Evolutionary conservation across 108 stramenopile genomes (phyloP).

Genomic region (Seminavis robusta): DNA sequence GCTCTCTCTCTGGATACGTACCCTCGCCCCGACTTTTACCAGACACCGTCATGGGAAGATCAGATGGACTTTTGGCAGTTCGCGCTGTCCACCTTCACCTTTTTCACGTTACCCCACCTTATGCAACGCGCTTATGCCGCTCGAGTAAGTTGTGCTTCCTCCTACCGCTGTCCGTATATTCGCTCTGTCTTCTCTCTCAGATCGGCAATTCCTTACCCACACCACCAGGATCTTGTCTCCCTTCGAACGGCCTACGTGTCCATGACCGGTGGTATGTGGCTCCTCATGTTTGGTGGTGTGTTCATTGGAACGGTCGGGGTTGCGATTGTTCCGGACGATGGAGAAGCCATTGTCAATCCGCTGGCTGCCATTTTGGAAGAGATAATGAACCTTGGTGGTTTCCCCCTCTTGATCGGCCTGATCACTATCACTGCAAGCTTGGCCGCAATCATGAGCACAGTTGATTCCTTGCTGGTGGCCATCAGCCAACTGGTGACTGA

Average conservation of each 20-base stretch:
- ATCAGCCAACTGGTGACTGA: slow-evolving; percentile 26
- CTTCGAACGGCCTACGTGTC: slow-evolving; percentile 16
- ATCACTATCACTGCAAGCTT: slow-evolving; percentile 29
- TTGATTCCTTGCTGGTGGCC: slow-evolving; percentile 38
- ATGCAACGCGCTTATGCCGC: slow-evolving; percentile 37
- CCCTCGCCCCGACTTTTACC: slow-evolving; percentile 31
- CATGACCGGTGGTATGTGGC: slow-evolving; percentile 15
- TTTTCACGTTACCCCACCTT: slow-evolving; percentile 34
- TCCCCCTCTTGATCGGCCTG: slow-evolving; percentile 12
- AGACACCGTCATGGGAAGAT: neutral
- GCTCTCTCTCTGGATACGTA: slow-evolving; percentile 17
- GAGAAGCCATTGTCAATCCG: neutral
- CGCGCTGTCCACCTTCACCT: slow-evolving; percentile 22
- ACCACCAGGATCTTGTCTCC: slow-evolving; percentile 11
- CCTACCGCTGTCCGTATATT: too few relatives aligned
- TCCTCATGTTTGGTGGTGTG: slow-evolving; percentile 24
- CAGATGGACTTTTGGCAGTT: slow-evolving; percentile 40
- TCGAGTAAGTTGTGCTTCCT: too few relatives aligned
- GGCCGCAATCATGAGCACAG: slow-evolving; percentile 44
- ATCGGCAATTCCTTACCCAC: too few relatives aligned
- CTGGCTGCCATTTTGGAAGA: slow-evolving; percentile 27
- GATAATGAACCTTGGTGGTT: slow-evolving; percentile 19
- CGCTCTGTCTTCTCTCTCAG: slow-evolving; percentile 17
- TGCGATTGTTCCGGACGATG: slow-evolving; percentile 8
- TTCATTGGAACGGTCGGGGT: slow-evolving; percentile 40